These are phyloP conservation scores for Phytophthora podocarpi DNA, from an alignment of 352 stramenopile species.

Conservation along the genomic window DNA sequence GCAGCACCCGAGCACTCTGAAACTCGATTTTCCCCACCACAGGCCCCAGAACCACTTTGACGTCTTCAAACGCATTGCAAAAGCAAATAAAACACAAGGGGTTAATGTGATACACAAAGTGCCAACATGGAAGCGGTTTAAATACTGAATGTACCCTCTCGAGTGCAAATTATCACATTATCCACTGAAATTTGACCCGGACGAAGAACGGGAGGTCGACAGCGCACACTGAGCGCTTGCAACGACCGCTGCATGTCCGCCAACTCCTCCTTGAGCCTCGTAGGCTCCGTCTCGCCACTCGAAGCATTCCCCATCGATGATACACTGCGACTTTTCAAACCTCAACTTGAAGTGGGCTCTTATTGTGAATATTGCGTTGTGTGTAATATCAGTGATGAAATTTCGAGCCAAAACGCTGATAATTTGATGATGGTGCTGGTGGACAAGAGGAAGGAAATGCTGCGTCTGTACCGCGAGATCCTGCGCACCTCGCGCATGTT, in stretches of 20 bases:
- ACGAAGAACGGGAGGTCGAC: constrained; percentile 23
- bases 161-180: constrained; percentile 25
- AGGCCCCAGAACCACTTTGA: constrained; percentile 64
- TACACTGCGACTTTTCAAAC: constrained; percentile 21
- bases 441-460: constrained; percentile 75
- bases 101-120: too few relatives aligned
- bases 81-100: too few relatives aligned
- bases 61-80: constrained; percentile 26
- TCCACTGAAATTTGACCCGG: constrained; percentile 41
- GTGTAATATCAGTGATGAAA: background rate
- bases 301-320: constrained; percentile 52
- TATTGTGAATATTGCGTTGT: constrained; percentile 15
- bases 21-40: constrained; percentile 72
- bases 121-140: too few relatives aligned
- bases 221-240: constrained; percentile 24
- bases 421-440: constrained; percentile 36
- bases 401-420: constrained; percentile 10
- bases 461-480: constrained; percentile 84
- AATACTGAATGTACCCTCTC: constrained; percentile 16
- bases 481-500: constrained; percentile 77
- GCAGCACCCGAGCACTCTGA: constrained; percentile 54
- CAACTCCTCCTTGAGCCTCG: constrained; percentile 52
- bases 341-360: constrained; percentile 25
- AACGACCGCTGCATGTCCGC: constrained; percentile 51
- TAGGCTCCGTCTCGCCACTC: constrained; percentile 43